Base-by-base conservation (phyloP, 345 rosid genomes). In the Arabis hirsuta region DNA sequence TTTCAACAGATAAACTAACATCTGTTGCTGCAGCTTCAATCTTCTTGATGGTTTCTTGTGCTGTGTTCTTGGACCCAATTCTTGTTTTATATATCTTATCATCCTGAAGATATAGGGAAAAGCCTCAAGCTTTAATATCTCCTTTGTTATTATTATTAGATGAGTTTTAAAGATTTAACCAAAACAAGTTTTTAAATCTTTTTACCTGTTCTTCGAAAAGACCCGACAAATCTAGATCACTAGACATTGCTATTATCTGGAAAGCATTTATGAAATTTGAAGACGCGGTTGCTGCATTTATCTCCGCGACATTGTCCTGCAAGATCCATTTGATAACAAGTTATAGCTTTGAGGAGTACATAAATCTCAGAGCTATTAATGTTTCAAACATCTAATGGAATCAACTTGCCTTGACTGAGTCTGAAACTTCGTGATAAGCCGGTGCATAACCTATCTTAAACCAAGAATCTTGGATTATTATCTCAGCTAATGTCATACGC, bases 211-310 rank as follows among this genome's bases (percentile, higher is more conserved):
- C 93, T 86, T 86, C 91, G 11, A 94, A 94, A 10, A 89, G 96
- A 75, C 97, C 95, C 31, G 96, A 91, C 81, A 91, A 80, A 84
- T 93, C 97, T 13, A 93, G 90, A 76, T 94, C 98, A 45, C 81
- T 81, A 39, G 96, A 94, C 98, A 91, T 91, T 59, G 97, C 97
- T 79, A 91, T 91, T 84, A 91, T 73, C 69, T 88, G 87, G 72
- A 94, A 94, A 29, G 98, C 98, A 74, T 89, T 91, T 71, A 94
- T 86, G 79, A 88, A 94, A 61, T 83, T 89, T 26, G 98, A 79
- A 29, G 90, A 81, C 47, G 76, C 81, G 1, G 69, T 67, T 24
- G 62, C 69, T 31, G 77, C 81, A 66, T 80, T 76, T 71, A 67
- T 67, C 76, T 83, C 88, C 22, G 68, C 20, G 0, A 60, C 71